These are phyloP conservation scores for Linnemannia elongata DNA, from an alignment of 192 early-diverging fungal genomes.

Conservation along the genomic window DNA sequence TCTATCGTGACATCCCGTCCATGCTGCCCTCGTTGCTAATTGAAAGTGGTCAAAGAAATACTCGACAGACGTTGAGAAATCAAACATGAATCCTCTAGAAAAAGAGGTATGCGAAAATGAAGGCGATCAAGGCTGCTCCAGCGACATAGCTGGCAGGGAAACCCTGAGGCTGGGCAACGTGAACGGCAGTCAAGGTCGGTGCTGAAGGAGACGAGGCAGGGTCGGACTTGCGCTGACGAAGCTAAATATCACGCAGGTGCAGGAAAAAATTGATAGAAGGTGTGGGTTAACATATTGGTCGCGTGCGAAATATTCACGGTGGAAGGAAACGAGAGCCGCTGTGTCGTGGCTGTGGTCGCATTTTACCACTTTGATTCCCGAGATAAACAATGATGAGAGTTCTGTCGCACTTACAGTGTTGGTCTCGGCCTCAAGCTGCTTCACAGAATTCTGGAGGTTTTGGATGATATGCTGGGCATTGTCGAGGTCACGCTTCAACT, in stretches of 20 bases:
- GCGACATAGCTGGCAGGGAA: conserved; percentile 41
- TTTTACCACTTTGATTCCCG: not conserved
- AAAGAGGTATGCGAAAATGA: conserved; percentile 45
- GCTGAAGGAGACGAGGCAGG: conserved; percentile 20
- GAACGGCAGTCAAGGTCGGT: conserved; percentile 26
- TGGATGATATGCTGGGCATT: conserved; percentile 29
- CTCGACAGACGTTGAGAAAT: not conserved
- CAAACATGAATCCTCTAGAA: conserved; percentile 14
- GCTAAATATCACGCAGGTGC: conserved; percentile 9
- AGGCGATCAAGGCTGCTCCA: conserved; percentile 38
- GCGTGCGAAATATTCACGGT: not conserved
- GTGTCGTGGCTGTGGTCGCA: not conserved
- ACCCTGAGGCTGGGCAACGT: conserved; percentile 31
- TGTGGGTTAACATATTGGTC: not conserved
- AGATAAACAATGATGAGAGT: not conserved
- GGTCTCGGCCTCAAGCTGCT: conserved; percentile 30
- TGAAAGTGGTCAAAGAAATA: not conserved
- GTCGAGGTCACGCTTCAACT: conserved; percentile 44
- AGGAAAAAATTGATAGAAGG: not conserved
- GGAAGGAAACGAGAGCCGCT: not conserved
- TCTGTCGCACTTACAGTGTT: conserved; percentile 31
- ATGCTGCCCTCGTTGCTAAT: not conserved
- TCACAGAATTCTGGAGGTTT: conserved; percentile 25
- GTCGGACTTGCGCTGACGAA: conserved; percentile 46
- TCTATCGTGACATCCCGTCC: not conserved